phyloP scores from a whole-genome alignment of 495 filamentous ascomycete species.

The Penicillium canescens region DNA sequence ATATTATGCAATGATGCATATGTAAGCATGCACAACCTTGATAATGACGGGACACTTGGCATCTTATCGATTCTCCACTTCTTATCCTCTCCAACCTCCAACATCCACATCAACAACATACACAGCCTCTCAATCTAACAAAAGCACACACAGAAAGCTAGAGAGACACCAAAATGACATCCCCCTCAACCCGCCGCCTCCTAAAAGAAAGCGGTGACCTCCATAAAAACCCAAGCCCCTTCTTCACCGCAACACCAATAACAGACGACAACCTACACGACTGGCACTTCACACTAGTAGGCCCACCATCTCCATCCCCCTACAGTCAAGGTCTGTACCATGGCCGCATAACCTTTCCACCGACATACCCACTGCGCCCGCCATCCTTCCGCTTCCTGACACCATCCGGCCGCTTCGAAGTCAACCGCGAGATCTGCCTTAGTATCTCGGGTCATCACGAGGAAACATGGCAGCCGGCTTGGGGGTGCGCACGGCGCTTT shows the following conservation, averaged over 20 bases:
- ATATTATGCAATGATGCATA: not conserved
- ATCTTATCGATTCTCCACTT: constrained; percentile 4
- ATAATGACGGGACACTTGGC: not conserved
- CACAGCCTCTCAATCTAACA: not conserved
- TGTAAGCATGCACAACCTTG: not conserved
- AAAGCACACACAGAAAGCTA: constrained; percentile 6
- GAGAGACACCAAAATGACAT: constrained; percentile 29
- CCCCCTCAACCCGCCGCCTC: constrained; percentile 52
- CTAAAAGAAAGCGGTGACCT: constrained; percentile 84
- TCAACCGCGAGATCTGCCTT: constrained; percentile 95
- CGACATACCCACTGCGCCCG: constrained; percentile 84
- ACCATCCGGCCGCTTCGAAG: constrained; percentile 88
- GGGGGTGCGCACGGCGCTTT: constrained; percentile 72
- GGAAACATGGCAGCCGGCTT: constrained; percentile 97
- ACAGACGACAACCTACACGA: constrained; percentile 86
- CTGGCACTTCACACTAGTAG: constrained; percentile 98
- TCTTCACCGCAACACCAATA: constrained; percentile 79
- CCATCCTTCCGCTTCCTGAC: constrained; percentile 94
- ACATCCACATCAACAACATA: not conserved
- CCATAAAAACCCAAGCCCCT: constrained; percentile 69
- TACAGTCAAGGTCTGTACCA: constrained; percentile 88
- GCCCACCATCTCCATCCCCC: constrained; percentile 76
- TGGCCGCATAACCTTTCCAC: constrained; percentile 88
- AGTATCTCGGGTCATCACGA: constrained; percentile 93
- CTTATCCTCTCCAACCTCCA: not conserved